Evolutionary conservation across 2,329 filamentous ascomycete species (phyloP).

Genomic region (Claviceps humidiphila): DNA sequence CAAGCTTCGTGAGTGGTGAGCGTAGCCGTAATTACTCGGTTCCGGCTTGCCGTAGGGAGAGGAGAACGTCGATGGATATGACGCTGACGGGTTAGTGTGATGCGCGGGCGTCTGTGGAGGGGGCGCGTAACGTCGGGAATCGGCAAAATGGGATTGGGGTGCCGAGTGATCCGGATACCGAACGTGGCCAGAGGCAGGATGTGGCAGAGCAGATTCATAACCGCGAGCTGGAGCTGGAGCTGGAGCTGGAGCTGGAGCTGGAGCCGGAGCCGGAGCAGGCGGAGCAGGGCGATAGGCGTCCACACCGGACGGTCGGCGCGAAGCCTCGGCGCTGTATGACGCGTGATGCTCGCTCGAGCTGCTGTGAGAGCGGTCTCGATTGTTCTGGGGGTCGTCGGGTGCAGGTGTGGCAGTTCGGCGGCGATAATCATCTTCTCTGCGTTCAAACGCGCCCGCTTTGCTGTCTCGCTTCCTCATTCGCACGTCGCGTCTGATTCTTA

Average conservation of each 20-base stretch:
- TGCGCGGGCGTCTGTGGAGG: conserved; percentile 16
- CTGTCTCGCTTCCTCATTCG: conserved; percentile 76
- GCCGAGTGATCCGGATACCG: conserved; percentile 20
- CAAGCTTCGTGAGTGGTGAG: conserved; percentile 12
- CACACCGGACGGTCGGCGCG: conserved; percentile 33
- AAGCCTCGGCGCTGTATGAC: conserved; percentile 26
- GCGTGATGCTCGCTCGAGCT: conserved; percentile 39
- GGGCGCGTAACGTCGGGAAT: conserved; percentile 26
- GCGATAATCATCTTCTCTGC: conserved; percentile 53
- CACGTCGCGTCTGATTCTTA: conserved; percentile 87
- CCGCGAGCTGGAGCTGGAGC: conserved; percentile 9
- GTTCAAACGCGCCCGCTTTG: conserved; percentile 44
- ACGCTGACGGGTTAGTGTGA: conserved; percentile 7
- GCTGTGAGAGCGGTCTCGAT: conserved; percentile 46
- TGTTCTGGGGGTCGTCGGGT: conserved; percentile 17
- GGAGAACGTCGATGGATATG: conserved; percentile 24
- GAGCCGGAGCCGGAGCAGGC: conserved; percentile 16
- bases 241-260: conserved; percentile 12
- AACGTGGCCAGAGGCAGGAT: conserved; percentile 15
- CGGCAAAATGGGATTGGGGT: conserved; percentile 18
- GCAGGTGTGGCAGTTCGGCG: conserved; percentile 24
- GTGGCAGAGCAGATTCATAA: conserved; percentile 17
- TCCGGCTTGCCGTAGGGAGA: conserved; percentile 25
- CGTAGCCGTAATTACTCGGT: conserved; percentile 26
- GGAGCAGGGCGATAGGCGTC: conserved; percentile 26